Conservation (phyloP, 179 eudicot species). For the Heliamphora ciliata region DNA sequence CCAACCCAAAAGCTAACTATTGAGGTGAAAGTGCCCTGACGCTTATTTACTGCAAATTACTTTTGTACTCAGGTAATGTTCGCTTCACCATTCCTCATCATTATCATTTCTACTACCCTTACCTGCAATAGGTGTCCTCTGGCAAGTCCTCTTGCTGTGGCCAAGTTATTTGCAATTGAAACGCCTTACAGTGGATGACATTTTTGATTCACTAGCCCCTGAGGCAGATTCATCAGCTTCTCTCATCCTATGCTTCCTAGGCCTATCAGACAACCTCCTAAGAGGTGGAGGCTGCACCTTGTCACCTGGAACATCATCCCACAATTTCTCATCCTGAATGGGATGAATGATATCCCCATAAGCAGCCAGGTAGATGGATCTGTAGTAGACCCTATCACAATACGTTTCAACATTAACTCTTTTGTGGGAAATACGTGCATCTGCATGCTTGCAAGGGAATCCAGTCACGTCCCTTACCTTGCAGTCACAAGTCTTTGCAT, state of each 20-base stretch:
- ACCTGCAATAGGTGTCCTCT: not conserved
- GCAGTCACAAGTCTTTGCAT: not conserved
- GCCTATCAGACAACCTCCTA: too few relatives aligned
- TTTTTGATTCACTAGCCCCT: not conserved
- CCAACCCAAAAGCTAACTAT: too few relatives aligned
- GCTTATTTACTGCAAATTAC: too few relatives aligned
- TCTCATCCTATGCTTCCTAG: too few relatives aligned
- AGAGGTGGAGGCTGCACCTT: too few relatives aligned
- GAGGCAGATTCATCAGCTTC: too few relatives aligned
- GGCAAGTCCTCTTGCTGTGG: conserved; percentile 4
- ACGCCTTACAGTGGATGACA: not conserved
- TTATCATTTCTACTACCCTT: not conserved
- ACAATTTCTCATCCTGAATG: too few relatives aligned
- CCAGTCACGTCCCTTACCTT: not conserved
- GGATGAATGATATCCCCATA: not conserved
- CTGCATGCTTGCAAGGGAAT: not conserved
- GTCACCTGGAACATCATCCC: too few relatives aligned
- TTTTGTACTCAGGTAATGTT: too few relatives aligned
- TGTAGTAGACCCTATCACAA: not conserved
- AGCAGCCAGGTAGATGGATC: not conserved
- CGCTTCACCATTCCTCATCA: too few relatives aligned
- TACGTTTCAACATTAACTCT: not conserved
- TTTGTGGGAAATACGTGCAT: not conserved
- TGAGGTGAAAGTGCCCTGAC: too few relatives aligned
- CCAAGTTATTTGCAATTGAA: not conserved